phyloP scores from a whole-genome alignment of 257 asterid species.

The Solanum boliviense region DNA sequence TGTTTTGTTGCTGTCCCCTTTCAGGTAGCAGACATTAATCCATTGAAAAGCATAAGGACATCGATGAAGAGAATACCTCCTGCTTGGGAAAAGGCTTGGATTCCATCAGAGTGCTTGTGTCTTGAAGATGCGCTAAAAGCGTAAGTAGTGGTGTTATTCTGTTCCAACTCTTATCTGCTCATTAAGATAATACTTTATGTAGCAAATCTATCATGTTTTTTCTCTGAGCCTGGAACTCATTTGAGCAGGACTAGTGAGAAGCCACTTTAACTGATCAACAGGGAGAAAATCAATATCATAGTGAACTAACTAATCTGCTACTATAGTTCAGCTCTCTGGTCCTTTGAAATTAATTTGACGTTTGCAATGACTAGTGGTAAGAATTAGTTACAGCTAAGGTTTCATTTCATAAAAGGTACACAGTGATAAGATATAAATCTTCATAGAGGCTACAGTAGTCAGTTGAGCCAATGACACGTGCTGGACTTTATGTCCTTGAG shows the following conservation, averaged over 20 bases:
- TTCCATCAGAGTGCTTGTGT: slow-evolving; percentile 53
- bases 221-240: background rate
- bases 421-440: background rate
- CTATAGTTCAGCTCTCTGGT: background rate
- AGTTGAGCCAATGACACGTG: background rate
- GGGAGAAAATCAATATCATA: background rate
- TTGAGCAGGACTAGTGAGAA: background rate
- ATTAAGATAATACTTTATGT: background rate
- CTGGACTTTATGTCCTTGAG: background rate
- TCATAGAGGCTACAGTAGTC: background rate
- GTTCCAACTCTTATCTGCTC: background rate
- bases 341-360: background rate
- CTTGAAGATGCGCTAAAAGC: slow-evolving; percentile 63
- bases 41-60: slow-evolving; percentile 63
- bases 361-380: background rate
- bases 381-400: background rate
- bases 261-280: background rate
- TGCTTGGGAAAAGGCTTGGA: slow-evolving; percentile 72
- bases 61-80: slow-evolving; percentile 71
- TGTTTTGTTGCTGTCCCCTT: slow-evolving; percentile 4
- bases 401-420: background rate
- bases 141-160: slow-evolving; percentile 20
- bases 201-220: background rate
- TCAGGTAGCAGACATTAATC: slow-evolving; percentile 81
- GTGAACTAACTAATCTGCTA: background rate